phyloP scores from a whole-genome alignment of 2,329 filamentous ascomycete genomes.

The Fusarium sp. region DNA sequence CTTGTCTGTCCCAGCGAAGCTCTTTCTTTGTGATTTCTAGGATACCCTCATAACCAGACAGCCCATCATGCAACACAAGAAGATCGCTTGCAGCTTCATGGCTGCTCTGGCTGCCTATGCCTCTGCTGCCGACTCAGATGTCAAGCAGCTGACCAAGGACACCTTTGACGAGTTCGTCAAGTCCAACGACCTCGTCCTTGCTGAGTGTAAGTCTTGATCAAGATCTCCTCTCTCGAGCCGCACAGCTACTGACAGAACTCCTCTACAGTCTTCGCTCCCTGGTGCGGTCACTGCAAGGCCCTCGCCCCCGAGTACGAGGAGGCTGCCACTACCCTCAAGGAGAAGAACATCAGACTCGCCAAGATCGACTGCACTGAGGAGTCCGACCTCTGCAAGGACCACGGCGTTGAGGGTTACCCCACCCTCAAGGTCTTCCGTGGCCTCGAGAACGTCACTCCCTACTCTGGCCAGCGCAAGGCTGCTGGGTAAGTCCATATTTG shows the following conservation, averaged over 20 bases:
- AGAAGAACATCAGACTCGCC: conserved; percentile 85
- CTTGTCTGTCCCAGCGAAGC: conserved; percentile 35
- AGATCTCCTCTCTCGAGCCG: not conserved
- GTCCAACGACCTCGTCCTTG: conserved; percentile 87
- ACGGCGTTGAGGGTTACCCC: conserved; percentile 96
- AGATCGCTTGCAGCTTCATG: conserved; percentile 64
- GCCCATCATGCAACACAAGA: conserved; percentile 61
- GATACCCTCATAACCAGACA: conserved; percentile 36
- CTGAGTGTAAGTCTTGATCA: conserved; percentile 80
- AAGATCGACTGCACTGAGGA: conserved; percentile 98
- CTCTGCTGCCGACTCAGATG: conserved; percentile 78
- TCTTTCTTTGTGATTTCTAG: conserved; percentile 40
- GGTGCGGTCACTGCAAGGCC: conserved; percentile 99
- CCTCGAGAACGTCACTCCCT: conserved; percentile 80
- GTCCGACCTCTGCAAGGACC: conserved; percentile 87
- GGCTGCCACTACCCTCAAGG: conserved; percentile 84
- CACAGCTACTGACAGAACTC: conserved; percentile 50
- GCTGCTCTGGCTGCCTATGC: conserved; percentile 67
- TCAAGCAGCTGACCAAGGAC: conserved; percentile 84
- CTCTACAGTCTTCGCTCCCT: conserved; percentile 84
- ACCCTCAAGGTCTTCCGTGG: conserved; percentile 99
- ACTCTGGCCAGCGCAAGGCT: conserved; percentile 90
- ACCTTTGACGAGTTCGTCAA: conserved; percentile 89
- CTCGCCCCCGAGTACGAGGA: conserved; percentile 93
- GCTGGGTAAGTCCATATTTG: conserved; percentile 66